Conservation (phyloP, 139 green algal genomes). For the Ettlia oleoabundans region DNA sequence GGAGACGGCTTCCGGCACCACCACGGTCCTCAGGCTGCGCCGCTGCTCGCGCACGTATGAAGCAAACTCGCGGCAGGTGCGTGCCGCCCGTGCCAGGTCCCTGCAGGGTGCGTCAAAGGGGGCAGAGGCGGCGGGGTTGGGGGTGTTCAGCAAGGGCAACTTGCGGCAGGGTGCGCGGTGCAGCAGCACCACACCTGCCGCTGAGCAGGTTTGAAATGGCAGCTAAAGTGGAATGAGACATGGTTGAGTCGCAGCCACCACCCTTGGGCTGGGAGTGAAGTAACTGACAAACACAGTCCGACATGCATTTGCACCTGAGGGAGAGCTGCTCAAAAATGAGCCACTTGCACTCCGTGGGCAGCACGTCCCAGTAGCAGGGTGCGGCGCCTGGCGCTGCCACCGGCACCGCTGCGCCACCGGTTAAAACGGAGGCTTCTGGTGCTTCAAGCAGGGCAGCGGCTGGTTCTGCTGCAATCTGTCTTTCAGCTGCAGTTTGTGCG, state of each 20-base stretch:
- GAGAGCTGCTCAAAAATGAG: slow-evolving; percentile 27
- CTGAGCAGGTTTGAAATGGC: too few relatives aligned
- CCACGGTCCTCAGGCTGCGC: slow-evolving; percentile 8
- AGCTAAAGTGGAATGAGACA: too few relatives aligned
- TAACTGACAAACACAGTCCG: too few relatives aligned
- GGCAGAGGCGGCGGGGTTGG: too few relatives aligned
- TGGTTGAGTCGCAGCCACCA: too few relatives aligned
- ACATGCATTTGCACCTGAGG: too few relatives aligned
- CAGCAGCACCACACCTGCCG: too few relatives aligned
- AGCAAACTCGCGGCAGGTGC: slow-evolving; percentile 20
- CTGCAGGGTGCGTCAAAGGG: too few relatives aligned
- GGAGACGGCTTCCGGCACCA: slow-evolving; percentile 10
- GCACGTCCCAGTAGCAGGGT: slow-evolving; percentile 13
- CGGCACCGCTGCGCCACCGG: neutral
- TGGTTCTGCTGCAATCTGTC: neutral
- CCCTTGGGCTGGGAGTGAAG: too few relatives aligned
- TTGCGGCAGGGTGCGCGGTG: too few relatives aligned
- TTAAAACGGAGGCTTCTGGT: neutral
- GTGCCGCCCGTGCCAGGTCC: slow-evolving; percentile 19
- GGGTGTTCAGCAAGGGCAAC: too few relatives aligned
- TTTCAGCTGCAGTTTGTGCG: neutral
- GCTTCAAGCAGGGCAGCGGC: neutral
- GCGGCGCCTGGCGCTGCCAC: too few relatives aligned
- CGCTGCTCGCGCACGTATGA: slow-evolving; percentile 22
- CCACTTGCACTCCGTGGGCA: slow-evolving; percentile 11